Evolutionary conservation across 2,329 filamentous ascomycete genomes (phyloP).

Genomic region (Metarhizium sp.): DNA sequence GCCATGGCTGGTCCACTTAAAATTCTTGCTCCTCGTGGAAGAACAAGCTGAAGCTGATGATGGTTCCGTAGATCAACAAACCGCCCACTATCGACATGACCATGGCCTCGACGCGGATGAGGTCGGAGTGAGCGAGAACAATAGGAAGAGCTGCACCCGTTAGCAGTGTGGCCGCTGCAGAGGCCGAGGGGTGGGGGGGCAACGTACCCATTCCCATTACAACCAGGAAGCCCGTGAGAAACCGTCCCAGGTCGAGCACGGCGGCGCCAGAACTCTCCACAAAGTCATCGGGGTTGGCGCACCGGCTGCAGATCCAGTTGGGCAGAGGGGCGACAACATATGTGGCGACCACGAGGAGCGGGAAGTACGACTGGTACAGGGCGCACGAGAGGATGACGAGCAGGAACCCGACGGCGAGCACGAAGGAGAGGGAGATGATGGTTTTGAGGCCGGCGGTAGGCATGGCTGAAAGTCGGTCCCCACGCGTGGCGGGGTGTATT

Average conservation of each 20-base stretch:
- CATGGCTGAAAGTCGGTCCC: constrained; percentile 32
- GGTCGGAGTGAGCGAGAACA: constrained; percentile 75
- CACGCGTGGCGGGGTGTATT: constrained; percentile 7
- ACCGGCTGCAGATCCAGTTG: constrained; percentile 90
- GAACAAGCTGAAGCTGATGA: constrained; percentile 97
- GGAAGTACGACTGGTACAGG: constrained; percentile 89
- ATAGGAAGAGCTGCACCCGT: constrained; percentile 63
- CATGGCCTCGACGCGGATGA: constrained; percentile 80
- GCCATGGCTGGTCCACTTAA: constrained; percentile 27
- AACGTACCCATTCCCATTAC: constrained; percentile 92
- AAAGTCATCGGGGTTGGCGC: constrained; percentile 90
- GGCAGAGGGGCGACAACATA: constrained; percentile 90
- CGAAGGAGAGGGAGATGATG: constrained; percentile 97
- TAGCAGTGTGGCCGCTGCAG: no score
- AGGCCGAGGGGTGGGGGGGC: background rate
- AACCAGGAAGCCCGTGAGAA: constrained; percentile 90
- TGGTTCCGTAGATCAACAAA: constrained; percentile 91
- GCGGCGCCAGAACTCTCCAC: constrained; percentile 76
- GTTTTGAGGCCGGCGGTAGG: constrained; percentile 89
- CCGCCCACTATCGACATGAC: constrained; percentile 91
- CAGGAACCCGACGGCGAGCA: constrained; percentile 96
- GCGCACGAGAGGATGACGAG: constrained; percentile 97
- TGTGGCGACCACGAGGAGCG: constrained; percentile 88
- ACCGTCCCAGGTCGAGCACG: constrained; percentile 86
- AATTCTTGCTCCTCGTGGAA: constrained; percentile 98